Evolutionary conservation across 768 basidiomycete genomes (phyloP).

Genomic region (Boletus rex-veris): DNA sequence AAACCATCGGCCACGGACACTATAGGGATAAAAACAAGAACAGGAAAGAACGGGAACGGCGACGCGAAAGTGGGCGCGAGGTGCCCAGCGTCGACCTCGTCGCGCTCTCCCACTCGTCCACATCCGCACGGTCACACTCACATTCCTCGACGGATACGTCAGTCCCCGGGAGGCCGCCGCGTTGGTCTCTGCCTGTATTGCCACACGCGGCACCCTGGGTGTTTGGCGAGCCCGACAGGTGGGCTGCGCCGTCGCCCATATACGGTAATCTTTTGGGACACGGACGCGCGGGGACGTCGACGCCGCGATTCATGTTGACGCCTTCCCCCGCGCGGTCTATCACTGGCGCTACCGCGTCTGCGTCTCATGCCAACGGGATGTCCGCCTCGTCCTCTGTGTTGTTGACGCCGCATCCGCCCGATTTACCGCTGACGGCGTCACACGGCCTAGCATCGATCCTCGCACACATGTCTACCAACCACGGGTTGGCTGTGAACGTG

Average conservation of each 20-base stretch:
- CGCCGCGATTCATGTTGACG: not conserved
- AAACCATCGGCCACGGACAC: constrained; percentile 5
- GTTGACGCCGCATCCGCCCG: constrained; percentile 8
- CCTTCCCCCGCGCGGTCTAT: constrained; percentile 8
- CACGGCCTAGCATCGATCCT: constrained; percentile 35
- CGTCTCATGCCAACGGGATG: no score
- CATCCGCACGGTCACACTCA: constrained; percentile 10
- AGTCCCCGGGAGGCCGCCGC: not conserved
- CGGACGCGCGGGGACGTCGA: not conserved
- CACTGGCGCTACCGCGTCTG: not conserved
- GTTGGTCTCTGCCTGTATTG: constrained; percentile 19
- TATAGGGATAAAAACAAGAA: not conserved
- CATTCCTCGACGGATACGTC: constrained; percentile 6
- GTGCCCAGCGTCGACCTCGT: constrained; percentile 26
- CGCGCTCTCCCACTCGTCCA: constrained; percentile 10
- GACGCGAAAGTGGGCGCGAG: not conserved
- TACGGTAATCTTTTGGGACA: not conserved
- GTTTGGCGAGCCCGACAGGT: not conserved
- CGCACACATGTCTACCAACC: constrained; percentile 41
- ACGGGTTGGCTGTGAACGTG: constrained; percentile 41
- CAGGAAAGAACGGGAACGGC: not conserved
- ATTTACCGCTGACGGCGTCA: constrained; percentile 12
- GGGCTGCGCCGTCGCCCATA: not conserved
- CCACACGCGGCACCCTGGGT: constrained; percentile 1
- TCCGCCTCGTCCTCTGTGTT: not conserved